Evolutionary conservation across 2,329 filamentous ascomycete genomes (phyloP).

Genomic region (Balansia obtecta): DNA sequence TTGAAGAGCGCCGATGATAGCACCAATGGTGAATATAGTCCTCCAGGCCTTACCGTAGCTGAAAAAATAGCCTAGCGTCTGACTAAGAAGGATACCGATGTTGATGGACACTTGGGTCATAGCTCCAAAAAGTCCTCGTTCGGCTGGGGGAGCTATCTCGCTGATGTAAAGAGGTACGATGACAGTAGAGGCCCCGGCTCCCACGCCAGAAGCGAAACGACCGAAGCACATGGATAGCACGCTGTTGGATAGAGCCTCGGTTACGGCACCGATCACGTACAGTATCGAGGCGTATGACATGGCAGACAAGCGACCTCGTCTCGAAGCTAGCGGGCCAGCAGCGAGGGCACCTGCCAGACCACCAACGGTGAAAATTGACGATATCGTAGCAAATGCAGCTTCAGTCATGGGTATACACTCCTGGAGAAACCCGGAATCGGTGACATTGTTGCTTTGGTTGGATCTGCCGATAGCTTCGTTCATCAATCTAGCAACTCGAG

Average conservation of each 20-base stretch:
- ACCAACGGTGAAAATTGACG: slow-evolving; percentile 83
- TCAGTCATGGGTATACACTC: slow-evolving; percentile 84
- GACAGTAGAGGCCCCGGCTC: slow-evolving; percentile 80
- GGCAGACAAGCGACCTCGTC: slow-evolving; percentile 59
- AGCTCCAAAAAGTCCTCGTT: slow-evolving; percentile 66
- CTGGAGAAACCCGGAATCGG: slow-evolving; percentile 31
- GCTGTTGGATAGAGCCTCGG: slow-evolving; percentile 60
- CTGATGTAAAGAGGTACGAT: slow-evolving; percentile 92
- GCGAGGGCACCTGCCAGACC: slow-evolving; percentile 73
- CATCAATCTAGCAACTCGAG: slow-evolving; percentile 17
- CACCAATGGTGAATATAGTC: slow-evolving; percentile 64
- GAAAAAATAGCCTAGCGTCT: slow-evolving; percentile 76
- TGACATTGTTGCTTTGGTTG: slow-evolving; percentile 10
- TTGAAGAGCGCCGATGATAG: slow-evolving; percentile 55
- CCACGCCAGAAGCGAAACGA: slow-evolving; percentile 67
- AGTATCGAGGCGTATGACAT: slow-evolving; percentile 69
- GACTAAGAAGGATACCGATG: slow-evolving; percentile 72
- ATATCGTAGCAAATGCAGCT: slow-evolving; percentile 71
- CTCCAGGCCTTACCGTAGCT: slow-evolving; percentile 74
- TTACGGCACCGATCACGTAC: slow-evolving; percentile 61
- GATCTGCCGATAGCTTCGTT: slow-evolving; percentile 12
- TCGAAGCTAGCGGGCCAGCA: slow-evolving; percentile 67
- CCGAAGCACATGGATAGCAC: slow-evolving; percentile 60
- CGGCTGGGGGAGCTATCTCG: slow-evolving; percentile 66
- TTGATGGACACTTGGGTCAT: slow-evolving; percentile 94